A percentile compares a stretch with the other conserved stretches of the same genome.
These are phyloP conservation scores for Biscogniauxia mediterranea DNA, from an alignment of 2,329 filamentous ascomycete genomes.

Conservation along the genomic window DNA sequence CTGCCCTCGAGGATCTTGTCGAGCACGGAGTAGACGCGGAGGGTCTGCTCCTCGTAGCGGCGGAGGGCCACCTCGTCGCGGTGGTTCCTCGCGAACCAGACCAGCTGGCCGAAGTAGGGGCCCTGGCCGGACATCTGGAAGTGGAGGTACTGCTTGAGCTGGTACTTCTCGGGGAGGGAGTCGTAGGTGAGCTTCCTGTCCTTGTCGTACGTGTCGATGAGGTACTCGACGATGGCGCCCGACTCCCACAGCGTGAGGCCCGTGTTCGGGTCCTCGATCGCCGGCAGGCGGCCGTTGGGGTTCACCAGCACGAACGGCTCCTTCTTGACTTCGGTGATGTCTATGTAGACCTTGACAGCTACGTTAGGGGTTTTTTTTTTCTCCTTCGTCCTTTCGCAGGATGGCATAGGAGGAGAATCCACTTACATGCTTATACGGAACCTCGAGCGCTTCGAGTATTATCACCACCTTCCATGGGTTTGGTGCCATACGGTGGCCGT, in stretches of 20 bases:
- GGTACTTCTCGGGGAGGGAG: slow-evolving; percentile 33
- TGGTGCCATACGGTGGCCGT: not conserved
- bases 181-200: slow-evolving; percentile 36
- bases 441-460: not conserved
- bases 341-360: not conserved
- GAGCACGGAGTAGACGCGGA: slow-evolving; percentile 44
- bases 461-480: not conserved
- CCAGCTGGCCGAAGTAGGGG: slow-evolving; percentile 46
- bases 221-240: slow-evolving; percentile 21
- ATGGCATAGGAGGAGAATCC: not conserved
- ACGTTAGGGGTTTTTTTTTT: not conserved
- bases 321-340: slow-evolving; percentile 17
- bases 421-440: not conserved
- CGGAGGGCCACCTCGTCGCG: slow-evolving; percentile 41
- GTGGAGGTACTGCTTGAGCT: slow-evolving; percentile 43
- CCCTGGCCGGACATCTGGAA: slow-evolving; percentile 46
- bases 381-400: no score
- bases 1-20: slow-evolving; percentile 33
- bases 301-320: slow-evolving; percentile 14
- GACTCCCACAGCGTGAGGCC: slow-evolving; percentile 23
- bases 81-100: slow-evolving; percentile 42
- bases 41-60: slow-evolving; percentile 43
- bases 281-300: slow-evolving; percentile 21
- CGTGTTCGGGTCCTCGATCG: slow-evolving; percentile 21
- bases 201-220: slow-evolving; percentile 36